phyloP scores from a whole-genome alignment of 2,329 filamentous ascomycete species.

The Furcasterigmium sp. region DNA sequence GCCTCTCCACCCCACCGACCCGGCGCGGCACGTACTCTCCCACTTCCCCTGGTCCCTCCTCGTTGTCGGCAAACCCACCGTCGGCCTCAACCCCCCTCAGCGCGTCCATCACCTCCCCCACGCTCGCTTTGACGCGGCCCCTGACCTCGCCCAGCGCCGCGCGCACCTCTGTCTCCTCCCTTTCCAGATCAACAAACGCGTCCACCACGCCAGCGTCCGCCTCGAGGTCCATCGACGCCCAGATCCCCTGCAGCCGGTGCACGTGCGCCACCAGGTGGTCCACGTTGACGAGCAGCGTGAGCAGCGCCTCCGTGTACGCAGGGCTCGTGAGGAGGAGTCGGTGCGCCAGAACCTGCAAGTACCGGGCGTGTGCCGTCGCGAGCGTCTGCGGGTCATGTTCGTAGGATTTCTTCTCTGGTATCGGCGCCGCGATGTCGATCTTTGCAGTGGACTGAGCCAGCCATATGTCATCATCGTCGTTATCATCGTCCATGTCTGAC shows the following conservation, averaged over 20 bases:
- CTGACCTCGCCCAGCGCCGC: constrained; percentile 60
- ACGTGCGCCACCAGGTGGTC: constrained; percentile 78
- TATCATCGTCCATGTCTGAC: constrained; percentile 1
- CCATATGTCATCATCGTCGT: constrained; percentile 35
- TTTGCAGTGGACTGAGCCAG: constrained; percentile 19
- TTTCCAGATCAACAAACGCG: constrained; percentile 62
- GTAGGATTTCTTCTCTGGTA: constrained; percentile 19
- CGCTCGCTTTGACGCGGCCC: constrained; percentile 58
- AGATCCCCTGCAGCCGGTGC: constrained; percentile 69
- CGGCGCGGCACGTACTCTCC: constrained; percentile 63
- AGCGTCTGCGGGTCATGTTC: constrained; percentile 78
- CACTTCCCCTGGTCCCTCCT: constrained; percentile 29
- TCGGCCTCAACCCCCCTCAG: constrained; percentile 41
- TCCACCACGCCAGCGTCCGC: constrained; percentile 77
- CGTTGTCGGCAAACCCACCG: constrained; percentile 32
- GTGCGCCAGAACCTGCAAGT: constrained; percentile 63
- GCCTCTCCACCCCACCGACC: constrained; percentile 73
- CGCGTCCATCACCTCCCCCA: constrained; percentile 60
- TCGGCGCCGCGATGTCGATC: constrained; percentile 11
- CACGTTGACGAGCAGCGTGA: constrained; percentile 64
- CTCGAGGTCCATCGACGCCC: constrained; percentile 75
- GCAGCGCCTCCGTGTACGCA: constrained; percentile 59
- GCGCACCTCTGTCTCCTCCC: constrained; percentile 67
- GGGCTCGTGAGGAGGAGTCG: constrained; percentile 61
- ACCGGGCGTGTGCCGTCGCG: constrained; percentile 71